Evolutionary conservation across 768 basidiomycete species (phyloP), one percentile per base, ranked within the genome.

Genomic region (Saitozyma podzolica): DNA sequence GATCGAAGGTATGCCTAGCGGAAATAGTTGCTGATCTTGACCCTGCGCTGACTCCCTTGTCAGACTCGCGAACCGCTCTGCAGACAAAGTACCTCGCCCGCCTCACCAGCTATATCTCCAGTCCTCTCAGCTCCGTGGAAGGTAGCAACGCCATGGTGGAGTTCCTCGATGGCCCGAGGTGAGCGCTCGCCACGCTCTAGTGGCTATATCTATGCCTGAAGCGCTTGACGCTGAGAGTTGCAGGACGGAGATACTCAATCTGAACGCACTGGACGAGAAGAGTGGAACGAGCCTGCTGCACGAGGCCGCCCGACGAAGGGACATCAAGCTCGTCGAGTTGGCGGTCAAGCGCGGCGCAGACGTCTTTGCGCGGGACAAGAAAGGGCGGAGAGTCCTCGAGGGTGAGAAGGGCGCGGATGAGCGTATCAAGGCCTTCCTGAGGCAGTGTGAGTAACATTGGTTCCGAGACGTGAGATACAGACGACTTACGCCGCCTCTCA

Each of bases 261-360:
- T 96, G 14, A 87, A 87, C 0, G 88, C 89, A 60, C 82, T 93
- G 11, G 92, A 95, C 66, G 86, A 89, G 54, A 82, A 84, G n/a
- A 84, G 87, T 1, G 92, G 93, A 0, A 84, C 84, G 3, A 86
- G 90, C 0, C 79, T 96, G 6, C 82, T 97, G 0, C 94, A 97
- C 66, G 93, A 94, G 77, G 91, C 92, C 0, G 90, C 90, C 0
- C 47, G 85, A 42, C 83, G 92, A 14, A 88, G 88, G 62, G 91
- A 96, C 72, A 80, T 95, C 19, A 83, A 86, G 5, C 80, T 95
- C 17, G 85, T 95, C 37, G 90, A 95, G 72, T 83, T 92, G n/a
- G 88, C 87, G 0, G 86, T 93, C 1, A 85, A 88, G 20, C 88
- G 89, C 9, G 92, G 92, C 0, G 92, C 91, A 0, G 92, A 94